These are phyloP conservation scores for Xylariaceae sp. DNA, from an alignment of 2,329 filamentous ascomycete species.

Conservation along the genomic window DNA sequence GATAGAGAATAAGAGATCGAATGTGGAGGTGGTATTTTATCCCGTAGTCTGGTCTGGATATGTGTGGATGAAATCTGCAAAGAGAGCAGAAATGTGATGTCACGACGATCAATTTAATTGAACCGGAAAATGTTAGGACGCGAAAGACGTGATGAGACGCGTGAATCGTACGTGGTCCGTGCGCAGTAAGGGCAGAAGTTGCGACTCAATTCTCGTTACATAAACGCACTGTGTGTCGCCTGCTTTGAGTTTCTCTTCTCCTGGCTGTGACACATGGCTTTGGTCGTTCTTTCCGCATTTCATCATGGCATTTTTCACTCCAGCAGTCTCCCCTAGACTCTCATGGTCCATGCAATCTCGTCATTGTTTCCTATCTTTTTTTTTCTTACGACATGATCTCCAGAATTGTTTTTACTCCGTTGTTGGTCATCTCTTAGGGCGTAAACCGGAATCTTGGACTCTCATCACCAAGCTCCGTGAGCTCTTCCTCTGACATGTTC, in stretches of 20 bases:
- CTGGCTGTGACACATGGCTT: too few relatives aligned
- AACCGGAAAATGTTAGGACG: neutral
- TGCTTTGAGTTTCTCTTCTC: too few relatives aligned
- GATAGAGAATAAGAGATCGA: neutral
- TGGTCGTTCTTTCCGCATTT: too few relatives aligned
- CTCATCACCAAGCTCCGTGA: slow-evolving; percentile 48
- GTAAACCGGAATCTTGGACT: slow-evolving; percentile 47
- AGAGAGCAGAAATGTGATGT: slow-evolving; percentile 14
- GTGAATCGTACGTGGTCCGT: slow-evolving; percentile 11
- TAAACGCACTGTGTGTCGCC: too few relatives aligned
- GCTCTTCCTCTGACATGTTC: slow-evolving; percentile 41
- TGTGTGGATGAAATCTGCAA: neutral
- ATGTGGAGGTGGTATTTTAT: neutral
- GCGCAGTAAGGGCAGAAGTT: neutral
- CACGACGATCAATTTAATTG: slow-evolving; percentile 17
- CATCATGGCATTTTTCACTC: too few relatives aligned
- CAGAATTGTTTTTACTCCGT: too few relatives aligned
- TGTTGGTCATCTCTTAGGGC: slow-evolving; percentile 21
- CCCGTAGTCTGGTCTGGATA: too few relatives aligned
- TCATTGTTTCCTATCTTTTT: too few relatives aligned
- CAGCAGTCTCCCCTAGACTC: too few relatives aligned
- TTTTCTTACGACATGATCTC: too few relatives aligned
- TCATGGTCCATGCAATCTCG: too few relatives aligned
- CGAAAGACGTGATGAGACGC: slow-evolving; percentile 8
- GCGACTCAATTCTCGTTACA: neutral